Percentiles rank a stretch among this genome's conserved stretches.
These are phyloP conservation scores for Helotiales sp. DNA, from an alignment of 2,329 filamentous ascomycete species.

Conservation along the genomic window DNA sequence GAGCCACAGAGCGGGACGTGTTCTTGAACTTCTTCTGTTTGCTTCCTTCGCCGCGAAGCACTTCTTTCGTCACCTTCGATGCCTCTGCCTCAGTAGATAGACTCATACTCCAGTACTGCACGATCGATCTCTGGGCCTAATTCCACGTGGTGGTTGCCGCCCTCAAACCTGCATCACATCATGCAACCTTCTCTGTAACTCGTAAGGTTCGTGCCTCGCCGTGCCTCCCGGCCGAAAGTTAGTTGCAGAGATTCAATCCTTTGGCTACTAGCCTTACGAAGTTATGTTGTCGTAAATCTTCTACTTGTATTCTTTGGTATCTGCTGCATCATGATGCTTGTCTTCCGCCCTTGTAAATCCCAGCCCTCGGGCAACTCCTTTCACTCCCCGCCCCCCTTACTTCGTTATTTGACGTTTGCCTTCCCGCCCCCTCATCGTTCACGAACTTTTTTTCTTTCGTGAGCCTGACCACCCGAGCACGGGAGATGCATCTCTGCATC, in stretches of 20 bases:
- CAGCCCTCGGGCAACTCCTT: not conserved
- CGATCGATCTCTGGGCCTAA: not conserved
- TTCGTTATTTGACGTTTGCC: not conserved
- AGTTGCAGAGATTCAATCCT: not conserved
- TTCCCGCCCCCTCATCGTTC: conserved; percentile 4
- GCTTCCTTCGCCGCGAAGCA: not conserved
- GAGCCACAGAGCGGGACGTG: not conserved
- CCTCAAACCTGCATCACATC: not conserved
- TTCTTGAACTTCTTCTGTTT: not conserved
- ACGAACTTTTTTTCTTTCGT: not conserved
- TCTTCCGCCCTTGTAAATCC: not conserved
- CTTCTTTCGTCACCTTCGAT: not conserved
- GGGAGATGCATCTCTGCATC: not conserved
- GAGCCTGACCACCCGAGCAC: not conserved
- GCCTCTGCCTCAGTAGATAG: no score
- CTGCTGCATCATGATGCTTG: not conserved
- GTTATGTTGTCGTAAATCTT: not conserved
- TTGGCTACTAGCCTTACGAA: not conserved
- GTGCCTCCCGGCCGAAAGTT: not conserved
- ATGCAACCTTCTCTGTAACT: no score
- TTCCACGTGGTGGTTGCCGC: not conserved
- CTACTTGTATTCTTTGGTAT: not conserved
- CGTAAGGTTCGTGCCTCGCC: not conserved
- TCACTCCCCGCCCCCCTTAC: conserved; percentile 8
- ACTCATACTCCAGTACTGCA: not conserved